Conservation (phyloP, 2,329 filamentous ascomycete genomes). For the Xylaria multiplex region DNA sequence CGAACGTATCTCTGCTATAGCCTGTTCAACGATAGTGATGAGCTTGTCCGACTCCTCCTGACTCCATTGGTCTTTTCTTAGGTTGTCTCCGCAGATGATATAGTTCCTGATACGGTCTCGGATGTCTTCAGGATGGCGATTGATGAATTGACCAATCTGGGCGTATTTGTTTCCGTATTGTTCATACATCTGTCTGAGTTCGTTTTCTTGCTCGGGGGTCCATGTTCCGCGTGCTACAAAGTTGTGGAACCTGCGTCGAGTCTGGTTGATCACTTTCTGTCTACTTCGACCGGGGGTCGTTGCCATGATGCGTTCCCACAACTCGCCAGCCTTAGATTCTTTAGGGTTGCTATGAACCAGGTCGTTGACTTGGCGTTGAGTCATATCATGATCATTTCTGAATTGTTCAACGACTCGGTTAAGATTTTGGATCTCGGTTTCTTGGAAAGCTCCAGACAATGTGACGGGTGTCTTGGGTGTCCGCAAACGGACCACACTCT, state of each 20-base stretch:
- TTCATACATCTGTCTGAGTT: slow-evolving; percentile 59
- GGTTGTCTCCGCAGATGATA: slow-evolving; percentile 65
- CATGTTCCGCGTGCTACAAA: slow-evolving; percentile 69
- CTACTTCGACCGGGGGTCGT: slow-evolving; percentile 62
- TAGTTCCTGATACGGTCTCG: slow-evolving; percentile 78
- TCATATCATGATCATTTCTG: slow-evolving; percentile 55
- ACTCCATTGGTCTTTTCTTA: slow-evolving; percentile 67
- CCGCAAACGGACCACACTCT: slow-evolving; percentile 13
- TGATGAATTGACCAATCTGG: slow-evolving; percentile 68
- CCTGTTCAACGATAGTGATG: slow-evolving; percentile 61
- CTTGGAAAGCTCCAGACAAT: slow-evolving; percentile 54
- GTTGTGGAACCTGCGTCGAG: slow-evolving; percentile 72
- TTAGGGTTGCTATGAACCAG: slow-evolving; percentile 51
- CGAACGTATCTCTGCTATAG: slow-evolving; percentile 60
- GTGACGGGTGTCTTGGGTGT: slow-evolving; percentile 29
- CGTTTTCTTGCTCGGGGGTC: slow-evolving; percentile 67
- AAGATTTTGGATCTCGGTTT: slow-evolving; percentile 56
- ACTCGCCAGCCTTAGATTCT: slow-evolving; percentile 48
- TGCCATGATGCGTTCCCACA: slow-evolving; percentile 62
- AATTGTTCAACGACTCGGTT: slow-evolving; percentile 57
- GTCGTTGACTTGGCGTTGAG: slow-evolving; percentile 59
- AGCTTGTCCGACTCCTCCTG: slow-evolving; percentile 68
- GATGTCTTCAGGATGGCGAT: slow-evolving; percentile 72
- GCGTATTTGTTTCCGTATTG: slow-evolving; percentile 68
- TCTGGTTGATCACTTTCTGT: slow-evolving; percentile 65